phyloP scores from a whole-genome alignment of 225 moss, liverwort and hornwort genomes.

The Takakia lepidozioides region DNA sequence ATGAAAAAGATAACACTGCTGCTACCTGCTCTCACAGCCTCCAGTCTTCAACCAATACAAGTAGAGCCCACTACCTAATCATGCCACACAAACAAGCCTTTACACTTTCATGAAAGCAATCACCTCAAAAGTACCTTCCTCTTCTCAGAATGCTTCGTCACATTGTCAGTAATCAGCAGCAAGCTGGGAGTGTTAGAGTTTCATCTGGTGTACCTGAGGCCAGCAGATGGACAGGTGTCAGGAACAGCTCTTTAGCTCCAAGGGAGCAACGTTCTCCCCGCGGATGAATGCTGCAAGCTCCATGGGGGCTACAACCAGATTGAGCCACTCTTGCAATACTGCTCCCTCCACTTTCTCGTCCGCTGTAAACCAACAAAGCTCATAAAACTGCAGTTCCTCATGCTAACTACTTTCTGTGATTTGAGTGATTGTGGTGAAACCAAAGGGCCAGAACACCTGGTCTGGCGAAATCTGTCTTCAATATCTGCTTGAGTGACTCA shows the following conservation, averaged over 20 bases:
- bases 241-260: conserved; percentile 6
- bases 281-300: conserved; percentile 88
- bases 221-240: not conserved
- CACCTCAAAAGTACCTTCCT: too few species aligned
- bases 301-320: conserved; percentile 75
- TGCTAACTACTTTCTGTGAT: too few species aligned
- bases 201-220: not conserved
- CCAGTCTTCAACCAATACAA: too few species aligned
- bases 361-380: conserved; percentile 25
- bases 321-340: conserved; percentile 73
- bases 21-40: too few species aligned
- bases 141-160: too few species aligned
- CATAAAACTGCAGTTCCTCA: not conserved
- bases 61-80: too few species aligned
- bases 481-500: not conserved
- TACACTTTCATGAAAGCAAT: too few species aligned
- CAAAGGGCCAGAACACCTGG: not conserved
- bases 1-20: too few species aligned
- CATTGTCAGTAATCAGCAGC: too few species aligned
- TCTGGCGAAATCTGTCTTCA: not conserved
- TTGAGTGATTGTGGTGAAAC: not conserved
- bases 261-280: conserved; percentile 23
- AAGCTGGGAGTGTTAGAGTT: too few species aligned
- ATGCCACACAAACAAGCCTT: too few species aligned
- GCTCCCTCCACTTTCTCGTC: conserved; percentile 87